phyloP scores from a whole-genome alignment of 2,329 filamentous ascomycete species.

The Pyricularia sp. region DNA sequence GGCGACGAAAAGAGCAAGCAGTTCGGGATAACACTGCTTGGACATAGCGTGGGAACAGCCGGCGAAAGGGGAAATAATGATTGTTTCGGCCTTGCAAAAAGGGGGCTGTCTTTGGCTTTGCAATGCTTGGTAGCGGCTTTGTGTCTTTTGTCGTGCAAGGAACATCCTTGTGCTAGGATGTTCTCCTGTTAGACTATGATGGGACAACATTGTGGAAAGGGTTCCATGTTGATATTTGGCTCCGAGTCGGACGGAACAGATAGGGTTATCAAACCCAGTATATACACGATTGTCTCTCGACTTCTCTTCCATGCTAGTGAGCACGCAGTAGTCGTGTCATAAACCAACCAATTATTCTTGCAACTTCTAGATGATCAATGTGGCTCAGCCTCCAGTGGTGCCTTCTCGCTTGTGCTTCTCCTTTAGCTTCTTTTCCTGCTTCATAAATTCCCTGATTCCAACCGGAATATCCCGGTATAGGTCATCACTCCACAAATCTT shows the following conservation, averaged over 20 bases:
- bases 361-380: too few species aligned
- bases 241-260: not conserved
- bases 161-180: not conserved
- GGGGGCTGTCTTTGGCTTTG: not conserved
- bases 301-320: not conserved
- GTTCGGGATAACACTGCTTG: not conserved
- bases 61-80: not conserved
- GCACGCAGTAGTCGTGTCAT: not conserved
- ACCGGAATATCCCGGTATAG: constrained; percentile 77
- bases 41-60: not conserved
- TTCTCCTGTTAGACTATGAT: not conserved
- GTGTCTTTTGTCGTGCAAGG: not conserved
- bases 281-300: not conserved
- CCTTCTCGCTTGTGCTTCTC: constrained; percentile 56
- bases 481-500: constrained; percentile 52
- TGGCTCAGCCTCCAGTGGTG: constrained; percentile 29
- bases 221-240: not conserved
- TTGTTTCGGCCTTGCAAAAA: not conserved
- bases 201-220: not conserved
- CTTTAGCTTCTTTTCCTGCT: constrained; percentile 84
- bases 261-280: not conserved
- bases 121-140: not conserved
- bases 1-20: not conserved
- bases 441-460: constrained; percentile 95
- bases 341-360: not conserved